Evolutionary conservation across 2,329 filamentous ascomycete genomes (phyloP).

Genomic region (Pseudocercospora vitis): DNA sequence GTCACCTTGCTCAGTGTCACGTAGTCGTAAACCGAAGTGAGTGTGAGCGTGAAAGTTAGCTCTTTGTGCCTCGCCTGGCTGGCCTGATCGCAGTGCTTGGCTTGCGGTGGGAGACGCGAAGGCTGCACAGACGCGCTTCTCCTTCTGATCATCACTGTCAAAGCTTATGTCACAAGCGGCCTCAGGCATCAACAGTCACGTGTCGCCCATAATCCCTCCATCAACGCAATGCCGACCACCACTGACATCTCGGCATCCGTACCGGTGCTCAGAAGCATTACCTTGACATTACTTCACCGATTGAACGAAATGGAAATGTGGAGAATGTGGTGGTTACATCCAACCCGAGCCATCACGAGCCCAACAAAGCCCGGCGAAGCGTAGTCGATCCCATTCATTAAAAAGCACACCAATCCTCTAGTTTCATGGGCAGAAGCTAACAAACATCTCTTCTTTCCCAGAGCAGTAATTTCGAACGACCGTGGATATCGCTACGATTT

Average conservation of each 20-base stretch:
- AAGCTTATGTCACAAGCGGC: background rate
- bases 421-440: background rate
- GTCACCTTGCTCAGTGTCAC: background rate
- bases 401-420: conserved; percentile 4
- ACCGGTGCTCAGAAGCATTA: no score
- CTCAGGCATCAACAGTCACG: no score
- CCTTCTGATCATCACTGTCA: background rate
- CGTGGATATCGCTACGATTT: conserved; percentile 3
- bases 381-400: background rate
- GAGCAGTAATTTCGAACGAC: background rate
- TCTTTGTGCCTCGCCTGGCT: background rate
- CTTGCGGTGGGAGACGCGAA: conserved; percentile 2
- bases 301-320: background rate
- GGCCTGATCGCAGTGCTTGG: background rate
- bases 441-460: background rate
- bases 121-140: background rate
- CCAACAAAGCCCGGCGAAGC: background rate
- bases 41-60: background rate
- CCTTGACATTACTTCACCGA: no score
- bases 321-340: no score
- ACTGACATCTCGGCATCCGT: background rate
- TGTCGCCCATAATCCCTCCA: no score
- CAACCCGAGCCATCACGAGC: conserved; percentile 1
- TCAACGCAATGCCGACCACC: no score
- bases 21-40: background rate